Percentiles rank a stretch among this genome's conserved stretches.
Evolutionary conservation across 2,329 filamentous ascomycete genomes (phyloP).

Genomic region (Helicocarpus griseus): DNA sequence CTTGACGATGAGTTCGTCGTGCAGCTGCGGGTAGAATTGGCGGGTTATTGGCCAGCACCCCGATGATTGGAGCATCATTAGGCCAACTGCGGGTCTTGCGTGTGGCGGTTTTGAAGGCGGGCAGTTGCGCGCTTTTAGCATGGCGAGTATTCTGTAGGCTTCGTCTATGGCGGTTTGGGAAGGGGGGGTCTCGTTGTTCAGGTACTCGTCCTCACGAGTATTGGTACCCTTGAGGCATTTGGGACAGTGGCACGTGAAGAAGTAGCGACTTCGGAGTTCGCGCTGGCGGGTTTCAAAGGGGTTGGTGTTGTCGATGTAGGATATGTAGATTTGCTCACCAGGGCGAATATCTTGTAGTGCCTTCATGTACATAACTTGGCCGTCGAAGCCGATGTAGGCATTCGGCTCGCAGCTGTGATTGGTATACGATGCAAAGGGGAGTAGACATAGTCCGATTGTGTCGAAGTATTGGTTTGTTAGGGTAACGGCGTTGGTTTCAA

Average conservation of each 20-base stretch:
- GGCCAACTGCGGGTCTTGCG: constrained; percentile 26
- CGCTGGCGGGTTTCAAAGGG: constrained; percentile 41
- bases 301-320: constrained; percentile 51
- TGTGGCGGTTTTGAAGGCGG: constrained; percentile 24
- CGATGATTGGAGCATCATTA: constrained; percentile 32
- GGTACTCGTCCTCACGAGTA: constrained; percentile 14
- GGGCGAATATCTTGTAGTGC: constrained; percentile 43
- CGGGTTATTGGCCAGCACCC: constrained; percentile 39
- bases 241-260: constrained; percentile 48
- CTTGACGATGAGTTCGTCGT: constrained; percentile 44
- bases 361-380: constrained; percentile 40
- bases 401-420: constrained; percentile 58
- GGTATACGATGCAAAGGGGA: constrained; percentile 44
- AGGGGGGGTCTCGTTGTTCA: constrained; percentile 8
- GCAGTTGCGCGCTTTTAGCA: constrained; percentile 11
- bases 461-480: constrained; percentile 47
- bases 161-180: constrained; percentile 15
- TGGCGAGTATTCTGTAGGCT: constrained; percentile 19
- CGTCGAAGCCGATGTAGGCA: constrained; percentile 48
- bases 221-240: constrained; percentile 34
- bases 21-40: constrained; percentile 46
- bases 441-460: constrained; percentile 49
- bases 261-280: constrained; percentile 47
- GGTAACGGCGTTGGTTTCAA: constrained; percentile 51
- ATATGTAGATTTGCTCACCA: constrained; percentile 51